These are phyloP conservation scores for Aspergillus sp. DNA, from an alignment of 2,329 filamentous ascomycete genomes.

Conservation along the genomic window DNA sequence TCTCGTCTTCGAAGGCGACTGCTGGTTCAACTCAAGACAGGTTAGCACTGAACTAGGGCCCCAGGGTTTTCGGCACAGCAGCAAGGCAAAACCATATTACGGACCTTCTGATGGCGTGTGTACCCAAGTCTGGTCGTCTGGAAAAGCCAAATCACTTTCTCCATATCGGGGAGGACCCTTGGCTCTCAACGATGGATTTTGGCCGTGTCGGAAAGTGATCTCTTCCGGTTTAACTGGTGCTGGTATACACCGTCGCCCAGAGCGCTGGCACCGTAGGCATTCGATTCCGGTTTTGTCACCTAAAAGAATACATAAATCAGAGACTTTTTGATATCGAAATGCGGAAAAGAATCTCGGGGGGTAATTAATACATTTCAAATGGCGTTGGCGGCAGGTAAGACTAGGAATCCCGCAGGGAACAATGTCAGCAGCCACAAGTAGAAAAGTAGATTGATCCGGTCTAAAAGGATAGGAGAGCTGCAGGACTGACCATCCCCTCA, in stretches of 20 bases:
- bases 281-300: conserved; percentile 29
- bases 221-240: conserved; percentile 27
- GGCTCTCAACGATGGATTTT: conserved; percentile 28
- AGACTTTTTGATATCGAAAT: no score
- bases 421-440: neutral
- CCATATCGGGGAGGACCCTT: conserved; percentile 28
- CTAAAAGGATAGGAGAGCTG: neutral
- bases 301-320: conserved; percentile 3
- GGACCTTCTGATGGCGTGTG: conserved; percentile 21
- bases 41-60: conserved; percentile 1
- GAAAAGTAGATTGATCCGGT: neutral
- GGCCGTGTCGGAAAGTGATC: conserved; percentile 30
- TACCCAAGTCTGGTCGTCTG: conserved; percentile 26
- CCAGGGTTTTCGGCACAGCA: no score
- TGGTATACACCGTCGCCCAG: conserved; percentile 28
- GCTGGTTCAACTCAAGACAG: conserved; percentile 1
- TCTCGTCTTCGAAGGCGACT: conserved; percentile 31
- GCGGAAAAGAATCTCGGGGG: neutral
- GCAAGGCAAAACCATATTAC: conserved; percentile 3
- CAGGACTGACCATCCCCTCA: conserved; percentile 31
- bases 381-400: conserved; percentile 32
- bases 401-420: conserved; percentile 7
- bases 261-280: conserved; percentile 30
- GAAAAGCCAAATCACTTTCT: conserved; percentile 27
- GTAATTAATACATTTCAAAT: conserved; percentile 28